Evolutionary conservation across 192 early-diverging fungal species (phyloP).

Genomic region (Rhizophagus clarus): DNA sequence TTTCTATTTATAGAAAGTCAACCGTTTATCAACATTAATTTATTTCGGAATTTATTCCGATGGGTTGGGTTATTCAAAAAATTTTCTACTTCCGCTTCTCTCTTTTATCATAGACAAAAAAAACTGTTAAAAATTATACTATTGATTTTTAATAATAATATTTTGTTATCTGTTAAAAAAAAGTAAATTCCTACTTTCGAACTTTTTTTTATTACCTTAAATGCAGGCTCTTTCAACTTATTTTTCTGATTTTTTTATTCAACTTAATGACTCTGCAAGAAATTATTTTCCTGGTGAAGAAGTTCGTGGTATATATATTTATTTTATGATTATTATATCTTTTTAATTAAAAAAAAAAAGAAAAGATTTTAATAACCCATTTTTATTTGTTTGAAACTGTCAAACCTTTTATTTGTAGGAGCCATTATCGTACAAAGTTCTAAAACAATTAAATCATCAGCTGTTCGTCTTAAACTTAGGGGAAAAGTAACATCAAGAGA

Average conservation of each 20-base stretch:
- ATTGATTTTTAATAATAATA: too few relatives aligned
- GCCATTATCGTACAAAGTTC: not conserved
- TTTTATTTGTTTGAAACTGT: not conserved
- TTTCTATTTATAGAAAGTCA: too few relatives aligned
- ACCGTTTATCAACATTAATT: too few relatives aligned
- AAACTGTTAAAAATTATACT: too few relatives aligned
- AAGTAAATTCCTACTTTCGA: not conserved
- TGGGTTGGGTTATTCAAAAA: too few relatives aligned
- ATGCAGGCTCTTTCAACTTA: not conserved
- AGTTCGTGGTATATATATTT: not conserved
- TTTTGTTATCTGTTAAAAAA: too few relatives aligned
- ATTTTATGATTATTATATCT: not conserved
- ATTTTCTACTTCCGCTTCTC: too few relatives aligned
- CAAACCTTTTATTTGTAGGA: not conserved
- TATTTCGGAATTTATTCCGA: too few relatives aligned
- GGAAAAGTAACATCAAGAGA: not conserved
- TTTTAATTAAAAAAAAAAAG: not conserved
- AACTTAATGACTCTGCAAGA: not conserved
- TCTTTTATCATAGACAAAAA: too few relatives aligned
- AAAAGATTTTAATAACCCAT: too few relatives aligned
- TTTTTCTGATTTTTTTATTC: constrained; percentile 8
- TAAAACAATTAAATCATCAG: not conserved
- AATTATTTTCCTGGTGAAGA: constrained; percentile 14
- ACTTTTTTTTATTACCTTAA: not conserved
- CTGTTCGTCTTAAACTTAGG: not conserved